Base-by-base conservation (phyloP, 139 green algal species). In the Gonium pectorale region DNA sequence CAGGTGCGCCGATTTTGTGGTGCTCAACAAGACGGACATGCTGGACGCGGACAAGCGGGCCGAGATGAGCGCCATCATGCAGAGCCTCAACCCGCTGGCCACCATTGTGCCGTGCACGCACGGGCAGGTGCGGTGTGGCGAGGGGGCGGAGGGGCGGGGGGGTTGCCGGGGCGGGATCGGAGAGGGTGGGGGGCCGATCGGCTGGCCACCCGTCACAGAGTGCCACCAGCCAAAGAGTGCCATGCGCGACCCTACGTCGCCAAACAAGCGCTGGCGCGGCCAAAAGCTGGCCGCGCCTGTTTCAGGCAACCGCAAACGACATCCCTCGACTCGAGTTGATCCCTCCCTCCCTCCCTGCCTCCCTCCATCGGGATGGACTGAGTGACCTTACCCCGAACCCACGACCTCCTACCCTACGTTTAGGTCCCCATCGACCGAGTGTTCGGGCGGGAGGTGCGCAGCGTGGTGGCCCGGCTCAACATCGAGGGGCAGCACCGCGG, bases 21-120 rank as follows among this genome's bases (percentile, higher is more conserved):
- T 98, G n/a, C 86, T 98, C 27, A 98, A 98, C 92, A 98, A 98
- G 93, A 93, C 79, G 4, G 88, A 91, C 51, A 89, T 94, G 72
- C 67, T 96, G 87, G 75, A 79, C 33, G 59, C 80, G 33, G 84
- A 86, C 27, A 33, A 68, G 24, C 54, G 93, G 73, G 88, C 90
- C 8, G 72, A 93, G 79, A 88, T 98, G 59, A 40, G 72, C 1
- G 91, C 88, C 44, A 96, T 98, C 67, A 87, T 96, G 8, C 60
- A 79, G 21, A 93, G 89, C 7, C 87, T 98, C 37, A 98, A 98
- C 90, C 95, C 96, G 5, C 91, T 98, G 49, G 93, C 95, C 5
- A 88, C 92, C 54, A 92, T 98, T 7, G 83, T 97, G 1, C 44
- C 83, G 0, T 96, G 93, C 79, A 38, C 90, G 52, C 88, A 96